phyloP scores from a whole-genome alignment of 306 rosid genomes.

The Vigna hirtella region DNA sequence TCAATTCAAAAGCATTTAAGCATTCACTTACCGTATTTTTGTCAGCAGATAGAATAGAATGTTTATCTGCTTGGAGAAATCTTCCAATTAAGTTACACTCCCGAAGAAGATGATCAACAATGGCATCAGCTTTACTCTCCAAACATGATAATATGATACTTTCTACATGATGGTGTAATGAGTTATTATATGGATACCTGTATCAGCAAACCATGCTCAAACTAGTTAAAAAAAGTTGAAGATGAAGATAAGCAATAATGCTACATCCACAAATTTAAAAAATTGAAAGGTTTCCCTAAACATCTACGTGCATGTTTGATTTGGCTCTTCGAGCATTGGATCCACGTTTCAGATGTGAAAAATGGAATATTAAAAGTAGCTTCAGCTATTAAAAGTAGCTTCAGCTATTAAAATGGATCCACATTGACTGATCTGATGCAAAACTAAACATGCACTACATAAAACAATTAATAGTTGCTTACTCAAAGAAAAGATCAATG shows the following conservation, averaged over 20 bases:
- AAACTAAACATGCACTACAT: neutral
- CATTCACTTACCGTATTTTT: slow-evolving; percentile 62
- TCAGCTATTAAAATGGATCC: no score
- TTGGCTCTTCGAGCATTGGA: no score
- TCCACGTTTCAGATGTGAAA: no score
- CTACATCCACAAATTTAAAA: slow-evolving; percentile 15
- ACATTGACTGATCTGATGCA: no score
- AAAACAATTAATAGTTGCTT: slow-evolving; percentile 46
- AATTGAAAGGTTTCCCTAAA: slow-evolving; percentile 8
- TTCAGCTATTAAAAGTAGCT: no score
- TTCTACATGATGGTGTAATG: slow-evolving; percentile 92
- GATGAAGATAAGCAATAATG: slow-evolving; percentile 34
- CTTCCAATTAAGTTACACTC: slow-evolving; percentile 87
- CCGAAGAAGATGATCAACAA: slow-evolving; percentile 79
- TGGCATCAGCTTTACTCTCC: slow-evolving; percentile 78
- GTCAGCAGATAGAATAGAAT: slow-evolving; percentile 66
- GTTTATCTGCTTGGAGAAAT: slow-evolving; percentile 75
- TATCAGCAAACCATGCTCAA: slow-evolving; percentile 42
- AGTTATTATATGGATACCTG: slow-evolving; percentile 94
- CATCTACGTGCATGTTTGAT: neutral
- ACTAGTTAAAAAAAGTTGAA: slow-evolving; percentile 19
- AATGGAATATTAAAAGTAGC: no score
- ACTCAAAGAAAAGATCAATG: slow-evolving; percentile 98
- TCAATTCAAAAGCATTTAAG: slow-evolving; percentile 45
- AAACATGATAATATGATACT: slow-evolving; percentile 83